Conservation (phyloP, 768 basidiomycete genomes). For the Xanthoconium stramineum region DNA sequence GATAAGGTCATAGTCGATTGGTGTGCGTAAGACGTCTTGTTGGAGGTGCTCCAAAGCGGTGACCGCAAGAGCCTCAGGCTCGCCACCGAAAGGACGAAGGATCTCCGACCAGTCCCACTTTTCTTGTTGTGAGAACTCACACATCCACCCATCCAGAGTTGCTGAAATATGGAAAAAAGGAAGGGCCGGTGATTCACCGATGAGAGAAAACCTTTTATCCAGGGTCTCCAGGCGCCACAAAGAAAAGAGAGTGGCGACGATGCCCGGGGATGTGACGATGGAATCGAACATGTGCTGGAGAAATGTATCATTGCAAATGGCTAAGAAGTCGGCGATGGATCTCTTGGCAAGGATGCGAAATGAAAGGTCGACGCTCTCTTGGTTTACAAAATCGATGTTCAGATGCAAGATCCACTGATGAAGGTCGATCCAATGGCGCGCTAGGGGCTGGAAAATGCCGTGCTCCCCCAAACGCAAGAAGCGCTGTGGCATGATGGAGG, state of each 20-base stretch:
- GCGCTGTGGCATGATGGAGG: conserved; percentile 10
- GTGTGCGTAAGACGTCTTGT: conserved; percentile 18
- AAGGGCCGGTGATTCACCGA: conserved; percentile 1
- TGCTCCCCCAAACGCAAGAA: neutral
- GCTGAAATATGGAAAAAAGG: conserved; percentile 10
- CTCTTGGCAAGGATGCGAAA: conserved; percentile 22
- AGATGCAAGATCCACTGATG: conserved; percentile 26
- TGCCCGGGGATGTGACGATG: conserved; percentile 16
- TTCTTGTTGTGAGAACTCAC: conserved; percentile 21
- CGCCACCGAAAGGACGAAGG: conserved; percentile 20
- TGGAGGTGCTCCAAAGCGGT: conserved; percentile 25
- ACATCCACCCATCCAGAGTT: conserved; percentile 29
- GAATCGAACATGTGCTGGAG: conserved; percentile 18
- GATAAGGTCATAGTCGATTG: conserved; percentile 26
- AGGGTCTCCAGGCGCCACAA: conserved; percentile 27
- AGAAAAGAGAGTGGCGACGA: conserved; percentile 22
- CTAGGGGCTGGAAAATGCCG: conserved; percentile 4
- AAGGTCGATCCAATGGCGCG: conserved; percentile 17
- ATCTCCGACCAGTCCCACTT: conserved; percentile 28
- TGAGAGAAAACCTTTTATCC: conserved; percentile 17
- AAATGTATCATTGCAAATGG: conserved; percentile 12
- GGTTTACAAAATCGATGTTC: conserved; percentile 21
- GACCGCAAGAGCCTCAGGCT: conserved; percentile 16
- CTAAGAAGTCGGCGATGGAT: conserved; percentile 20
- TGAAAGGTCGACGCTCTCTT: conserved; percentile 14